These are phyloP conservation scores for Geoglossum glabrum DNA, from an alignment of 495 filamentous ascomycete species.

Conservation along the genomic window DNA sequence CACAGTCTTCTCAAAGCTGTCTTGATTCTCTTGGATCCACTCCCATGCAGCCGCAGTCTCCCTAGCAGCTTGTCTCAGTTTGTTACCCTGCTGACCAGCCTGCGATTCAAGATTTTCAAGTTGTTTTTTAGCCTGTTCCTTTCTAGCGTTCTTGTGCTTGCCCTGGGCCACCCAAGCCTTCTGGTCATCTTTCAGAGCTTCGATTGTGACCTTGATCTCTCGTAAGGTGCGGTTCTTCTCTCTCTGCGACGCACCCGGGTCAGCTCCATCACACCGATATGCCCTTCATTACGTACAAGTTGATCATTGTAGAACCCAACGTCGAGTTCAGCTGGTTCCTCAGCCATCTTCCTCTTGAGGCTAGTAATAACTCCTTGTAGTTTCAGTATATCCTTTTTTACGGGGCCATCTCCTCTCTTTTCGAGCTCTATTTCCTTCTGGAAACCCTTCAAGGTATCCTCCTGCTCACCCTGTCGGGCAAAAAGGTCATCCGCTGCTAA, in stretches of 20 bases:
- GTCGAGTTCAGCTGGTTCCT: slow-evolving; percentile 33
- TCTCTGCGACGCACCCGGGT: slow-evolving; percentile 14
- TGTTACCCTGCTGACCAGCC: slow-evolving; percentile 49
- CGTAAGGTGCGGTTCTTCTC: slow-evolving; percentile 27
- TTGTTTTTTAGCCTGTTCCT: slow-evolving; percentile 24
- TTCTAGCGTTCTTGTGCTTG: slow-evolving; percentile 9
- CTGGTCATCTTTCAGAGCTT: slow-evolving; percentile 16
- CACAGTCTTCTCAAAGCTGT: slow-evolving; percentile 57
- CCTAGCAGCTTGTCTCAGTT: slow-evolving; percentile 31
- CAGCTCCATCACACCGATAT: not conserved
- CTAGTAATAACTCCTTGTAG: slow-evolving; percentile 23
- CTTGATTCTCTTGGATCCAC: slow-evolving; percentile 55
- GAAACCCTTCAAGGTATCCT: slow-evolving; percentile 34
- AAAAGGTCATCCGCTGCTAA: slow-evolving; percentile 27
- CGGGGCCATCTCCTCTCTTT: slow-evolving; percentile 24
- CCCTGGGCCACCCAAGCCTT: slow-evolving; percentile 5
- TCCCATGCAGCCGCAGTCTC: slow-evolving; percentile 55
- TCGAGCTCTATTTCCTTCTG: slow-evolving; percentile 37
- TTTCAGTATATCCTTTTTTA: slow-evolving; percentile 28
- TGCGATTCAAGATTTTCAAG: slow-evolving; percentile 49
- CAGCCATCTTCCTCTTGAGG: slow-evolving; percentile 27
- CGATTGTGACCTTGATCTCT: slow-evolving; percentile 22
- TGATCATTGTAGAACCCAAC: slow-evolving; percentile 30
- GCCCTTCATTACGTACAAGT: slow-evolving; percentile 24
- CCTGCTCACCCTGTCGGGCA: slow-evolving; percentile 28